These are phyloP conservation scores for Metarhizium sp. DNA, from an alignment of 2,329 filamentous ascomycete genomes.

Conservation along the genomic window DNA sequence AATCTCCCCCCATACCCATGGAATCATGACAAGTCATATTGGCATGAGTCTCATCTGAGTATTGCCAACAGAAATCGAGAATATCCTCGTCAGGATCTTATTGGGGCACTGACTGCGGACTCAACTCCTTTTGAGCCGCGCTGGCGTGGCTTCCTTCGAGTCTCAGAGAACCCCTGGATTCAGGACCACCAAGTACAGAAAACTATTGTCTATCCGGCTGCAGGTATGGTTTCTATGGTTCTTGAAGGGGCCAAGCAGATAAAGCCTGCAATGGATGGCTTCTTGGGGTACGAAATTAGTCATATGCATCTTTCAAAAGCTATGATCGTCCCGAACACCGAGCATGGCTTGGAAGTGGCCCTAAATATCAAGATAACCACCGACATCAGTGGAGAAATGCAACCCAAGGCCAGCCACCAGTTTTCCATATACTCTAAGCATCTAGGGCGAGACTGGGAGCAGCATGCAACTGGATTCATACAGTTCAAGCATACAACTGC, in stretches of 20 bases:
- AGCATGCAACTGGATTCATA: constrained; percentile 29
- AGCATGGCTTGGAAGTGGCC: constrained; percentile 39
- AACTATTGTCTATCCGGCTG: constrained; percentile 39
- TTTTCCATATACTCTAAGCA: constrained; percentile 40
- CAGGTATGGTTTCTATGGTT: constrained; percentile 40
- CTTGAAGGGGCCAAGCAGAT: constrained; percentile 36
- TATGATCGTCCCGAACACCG: constrained; percentile 37
- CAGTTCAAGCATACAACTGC: constrained; percentile 17
- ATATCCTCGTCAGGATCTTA: constrained; percentile 38
- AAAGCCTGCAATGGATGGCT: constrained; percentile 12
- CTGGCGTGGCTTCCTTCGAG: constrained; percentile 40
- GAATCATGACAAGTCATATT: constrained; percentile 43
- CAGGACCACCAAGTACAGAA: constrained; percentile 41
- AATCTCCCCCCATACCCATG: constrained; percentile 44
- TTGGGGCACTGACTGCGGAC: constrained; percentile 36
- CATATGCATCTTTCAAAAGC: constrained; percentile 39
- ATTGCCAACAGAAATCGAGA: constrained; percentile 32
- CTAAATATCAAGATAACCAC: constrained; percentile 30
- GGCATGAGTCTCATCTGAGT: constrained; percentile 42
- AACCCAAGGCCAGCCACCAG: constrained; percentile 7
- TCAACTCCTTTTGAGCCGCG: constrained; percentile 34
- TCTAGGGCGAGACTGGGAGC: constrained; percentile 29
- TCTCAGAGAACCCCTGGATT: constrained; percentile 42
- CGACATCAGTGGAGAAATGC: background rate
- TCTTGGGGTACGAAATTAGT: constrained; percentile 32